phyloP scores from a whole-genome alignment of 805 yeast genomes.

The Wickerhamomyces tratensis region DNA sequence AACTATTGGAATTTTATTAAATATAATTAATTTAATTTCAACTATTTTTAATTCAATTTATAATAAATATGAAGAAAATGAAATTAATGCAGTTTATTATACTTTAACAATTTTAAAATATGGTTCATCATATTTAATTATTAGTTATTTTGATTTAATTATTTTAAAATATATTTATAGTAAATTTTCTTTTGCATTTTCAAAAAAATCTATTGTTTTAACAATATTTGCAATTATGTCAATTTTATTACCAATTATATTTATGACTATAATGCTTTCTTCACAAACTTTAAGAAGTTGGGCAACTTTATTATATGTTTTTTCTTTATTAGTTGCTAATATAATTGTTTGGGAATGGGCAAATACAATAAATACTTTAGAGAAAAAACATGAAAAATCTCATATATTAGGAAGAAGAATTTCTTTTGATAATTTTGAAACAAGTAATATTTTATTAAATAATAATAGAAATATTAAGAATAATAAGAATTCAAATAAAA shows the following conservation, averaged over 20 bases:
- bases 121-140: constrained; percentile 19
- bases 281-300: constrained; percentile 35
- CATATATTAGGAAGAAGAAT: constrained; percentile 59
- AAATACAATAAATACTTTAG: constrained; percentile 40
- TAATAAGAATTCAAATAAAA: constrained; percentile 3
- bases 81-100: background rate
- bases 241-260: constrained; percentile 26
- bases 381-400: constrained; percentile 37
- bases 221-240: constrained; percentile 34
- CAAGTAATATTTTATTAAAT: too few relatives aligned
- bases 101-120: constrained; percentile 20
- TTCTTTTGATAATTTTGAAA: constrained; percentile 29
- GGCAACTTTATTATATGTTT: constrained; percentile 35
- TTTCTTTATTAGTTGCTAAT: constrained; percentile 38
- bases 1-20: constrained; percentile 22
- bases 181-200: constrained; percentile 35
- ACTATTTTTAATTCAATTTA: constrained; percentile 12
- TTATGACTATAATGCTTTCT: constrained; percentile 26
- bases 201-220: constrained; percentile 35
- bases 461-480: background rate
- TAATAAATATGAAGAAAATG: constrained; percentile 1
- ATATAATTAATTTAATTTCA: constrained; percentile 20
- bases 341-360: constrained; percentile 63
- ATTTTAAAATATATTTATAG: constrained; percentile 28
- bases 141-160: constrained; percentile 20